These are phyloP conservation scores for Graphium sp. DNA, from an alignment of 2,329 filamentous ascomycete species.

Conservation along the genomic window DNA sequence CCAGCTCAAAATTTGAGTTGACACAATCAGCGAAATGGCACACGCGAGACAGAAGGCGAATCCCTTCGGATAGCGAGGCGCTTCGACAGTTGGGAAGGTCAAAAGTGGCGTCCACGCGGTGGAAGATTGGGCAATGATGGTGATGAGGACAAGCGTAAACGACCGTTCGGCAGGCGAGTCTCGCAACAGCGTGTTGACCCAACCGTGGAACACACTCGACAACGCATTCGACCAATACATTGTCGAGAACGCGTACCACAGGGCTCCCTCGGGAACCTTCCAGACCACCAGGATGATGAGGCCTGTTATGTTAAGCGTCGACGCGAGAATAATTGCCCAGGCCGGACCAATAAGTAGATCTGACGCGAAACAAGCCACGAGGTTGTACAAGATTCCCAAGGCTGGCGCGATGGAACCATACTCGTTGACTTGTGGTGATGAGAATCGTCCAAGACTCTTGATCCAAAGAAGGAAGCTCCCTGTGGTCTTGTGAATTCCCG, in stretches of 20 bases:
- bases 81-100: conserved; percentile 27
- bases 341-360: conserved; percentile 33
- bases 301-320: conserved; percentile 32
- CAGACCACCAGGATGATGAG: conserved; percentile 35
- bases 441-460: conserved; percentile 32
- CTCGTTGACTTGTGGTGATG: conserved; percentile 27
- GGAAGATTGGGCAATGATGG: conserved; percentile 32
- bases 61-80: conserved; percentile 14
- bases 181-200: conserved; percentile 32
- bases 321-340: conserved; percentile 34
- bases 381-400: conserved; percentile 37
- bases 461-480: conserved; percentile 40
- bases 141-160: conserved; percentile 32
- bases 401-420: conserved; percentile 33
- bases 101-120: conserved; percentile 38
- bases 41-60: conserved; percentile 2
- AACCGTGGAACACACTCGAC: conserved; percentile 37
- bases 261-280: conserved; percentile 34
- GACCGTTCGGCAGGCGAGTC: conserved; percentile 27
- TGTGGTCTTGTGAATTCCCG: conserved; percentile 22
- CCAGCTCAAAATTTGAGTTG: too few species aligned
- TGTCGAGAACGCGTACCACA: conserved; percentile 32
- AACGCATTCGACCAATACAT: conserved; percentile 31
- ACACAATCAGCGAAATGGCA: conserved; percentile 1
- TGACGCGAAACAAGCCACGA: conserved; percentile 35